Percentiles rank a stretch among this genome's conserved stretches.
These are phyloP conservation scores for Rhizopogon rudus DNA, from an alignment of 768 basidiomycete genomes.

Conservation along the genomic window DNA sequence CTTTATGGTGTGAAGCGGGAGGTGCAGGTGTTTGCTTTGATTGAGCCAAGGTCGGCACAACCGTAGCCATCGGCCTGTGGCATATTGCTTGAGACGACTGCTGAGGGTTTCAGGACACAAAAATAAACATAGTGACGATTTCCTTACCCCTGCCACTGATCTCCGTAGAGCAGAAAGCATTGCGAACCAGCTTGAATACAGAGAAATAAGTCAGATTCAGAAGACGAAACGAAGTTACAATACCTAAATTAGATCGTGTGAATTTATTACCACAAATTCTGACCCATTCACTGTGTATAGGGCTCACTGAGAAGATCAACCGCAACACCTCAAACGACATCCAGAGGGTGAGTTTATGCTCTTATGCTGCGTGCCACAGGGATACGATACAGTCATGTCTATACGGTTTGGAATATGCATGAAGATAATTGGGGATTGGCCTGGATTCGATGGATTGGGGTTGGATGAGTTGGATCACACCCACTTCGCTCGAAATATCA, in stretches of 20 bases:
- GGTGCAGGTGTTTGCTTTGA: not conserved
- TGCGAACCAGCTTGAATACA: not conserved
- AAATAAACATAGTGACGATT: not conserved
- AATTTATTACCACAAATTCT: conserved; percentile 8
- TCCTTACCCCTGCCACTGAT: conserved; percentile 10
- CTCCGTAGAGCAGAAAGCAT: conserved; percentile 18
- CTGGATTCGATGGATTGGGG: conserved; percentile 33
- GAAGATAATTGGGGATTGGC: conserved; percentile 23
- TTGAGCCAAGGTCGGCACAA: conserved; percentile 3
- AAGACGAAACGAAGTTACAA: not conserved
- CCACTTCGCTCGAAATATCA: not conserved
- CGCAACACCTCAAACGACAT: conserved; percentile 25
- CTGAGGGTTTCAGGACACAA: not conserved
- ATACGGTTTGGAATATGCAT: not conserved
- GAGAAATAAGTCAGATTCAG: not conserved
- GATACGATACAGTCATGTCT: not conserved
- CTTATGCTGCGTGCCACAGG: conserved; percentile 1
- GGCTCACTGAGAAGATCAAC: conserved; percentile 5
- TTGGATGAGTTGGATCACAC: conserved; percentile 31
- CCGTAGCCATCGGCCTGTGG: conserved; percentile 9
- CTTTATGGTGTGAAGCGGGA: not conserved
- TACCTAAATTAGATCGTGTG: conserved; percentile 22
- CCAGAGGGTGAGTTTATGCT: conserved; percentile 35
- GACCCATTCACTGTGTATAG: not conserved
- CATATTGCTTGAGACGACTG: conserved; percentile 1